These are phyloP conservation scores for Lanmaoa pseudosensibilis DNA, from an alignment of 768 basidiomycete genomes.

Conservation along the genomic window DNA sequence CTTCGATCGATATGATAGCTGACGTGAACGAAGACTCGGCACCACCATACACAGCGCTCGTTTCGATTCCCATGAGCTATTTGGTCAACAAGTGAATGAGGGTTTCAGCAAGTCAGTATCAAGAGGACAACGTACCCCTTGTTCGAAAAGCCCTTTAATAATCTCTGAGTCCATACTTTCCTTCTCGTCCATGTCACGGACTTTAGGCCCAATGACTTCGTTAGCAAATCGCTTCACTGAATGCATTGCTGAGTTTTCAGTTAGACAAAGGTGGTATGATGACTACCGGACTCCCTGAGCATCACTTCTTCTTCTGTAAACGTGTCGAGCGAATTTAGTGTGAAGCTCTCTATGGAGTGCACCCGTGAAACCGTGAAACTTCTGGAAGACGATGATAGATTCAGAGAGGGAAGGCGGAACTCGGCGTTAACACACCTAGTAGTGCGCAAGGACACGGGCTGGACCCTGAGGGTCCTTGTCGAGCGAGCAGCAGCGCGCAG, in stretches of 20 bases:
- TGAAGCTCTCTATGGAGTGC: conserved; percentile 28
- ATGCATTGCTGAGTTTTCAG: conserved; percentile 8
- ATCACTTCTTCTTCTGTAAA: conserved; percentile 96
- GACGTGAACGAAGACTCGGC: conserved; percentile 90
- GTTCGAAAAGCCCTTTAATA: conserved; percentile 89
- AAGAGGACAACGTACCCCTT: conserved; percentile 64
- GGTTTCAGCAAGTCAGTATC: not conserved
- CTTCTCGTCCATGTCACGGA: conserved; percentile 97
- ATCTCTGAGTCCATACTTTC: conserved; percentile 89
- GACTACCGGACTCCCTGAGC: conserved; percentile 85
- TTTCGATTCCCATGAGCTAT: conserved; percentile 98
- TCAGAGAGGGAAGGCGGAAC: not conserved
- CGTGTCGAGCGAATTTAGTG: conserved; percentile 64
- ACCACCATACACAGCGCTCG: conserved; percentile 77
- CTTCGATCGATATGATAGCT: conserved; percentile 95
- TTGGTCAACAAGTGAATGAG: not conserved
- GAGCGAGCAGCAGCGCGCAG: conserved; percentile 25
- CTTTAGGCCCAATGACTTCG: conserved; percentile 88
- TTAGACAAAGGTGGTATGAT: not conserved
- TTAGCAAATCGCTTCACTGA: conserved; percentile 84
- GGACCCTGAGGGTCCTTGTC: conserved; percentile 8
- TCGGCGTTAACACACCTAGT: conserved; percentile 18
- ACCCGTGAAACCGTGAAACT: conserved; percentile 26
- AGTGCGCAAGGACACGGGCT: not conserved
- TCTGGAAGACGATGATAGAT: conserved; percentile 9